phyloP scores from a whole-genome alignment of 2,329 filamentous ascomycete species.

The Sclerotinia borealis region DNA sequence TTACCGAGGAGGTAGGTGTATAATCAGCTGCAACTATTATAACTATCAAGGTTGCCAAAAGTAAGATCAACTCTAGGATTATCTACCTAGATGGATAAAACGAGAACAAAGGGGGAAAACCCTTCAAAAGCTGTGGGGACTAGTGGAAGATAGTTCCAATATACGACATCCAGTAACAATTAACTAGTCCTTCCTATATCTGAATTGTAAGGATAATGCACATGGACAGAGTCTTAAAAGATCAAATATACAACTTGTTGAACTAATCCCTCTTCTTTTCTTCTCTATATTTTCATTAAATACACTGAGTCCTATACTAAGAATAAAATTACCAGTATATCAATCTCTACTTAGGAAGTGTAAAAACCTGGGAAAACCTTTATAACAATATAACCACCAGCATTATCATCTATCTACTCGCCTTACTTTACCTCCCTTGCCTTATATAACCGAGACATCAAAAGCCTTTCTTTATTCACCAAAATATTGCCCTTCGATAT shows the following conservation, averaged over 20 bases:
- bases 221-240: neutral
- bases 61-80: neutral
- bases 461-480: neutral
- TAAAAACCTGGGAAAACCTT: neutral
- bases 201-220: neutral
- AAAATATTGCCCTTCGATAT: constrained; percentile 4
- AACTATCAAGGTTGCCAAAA: neutral
- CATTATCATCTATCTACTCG: too few species aligned
- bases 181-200: neutral
- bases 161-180: too few species aligned
- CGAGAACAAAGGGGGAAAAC: neutral
- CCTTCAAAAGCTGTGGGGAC: neutral
- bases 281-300: neutral
- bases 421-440: too few species aligned
- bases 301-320: neutral
- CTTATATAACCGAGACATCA: neutral
- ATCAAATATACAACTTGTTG: neutral
- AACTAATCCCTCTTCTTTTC: neutral
- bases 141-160: neutral
- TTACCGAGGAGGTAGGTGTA: too few species aligned
- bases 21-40: neutral
- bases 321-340: too few species aligned
- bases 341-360: neutral
- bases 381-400: neutral
- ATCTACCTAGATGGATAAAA: neutral